phyloP scores from a whole-genome alignment of 108 stramenopile species.

The Pseudonitzschia pungens region DNA sequence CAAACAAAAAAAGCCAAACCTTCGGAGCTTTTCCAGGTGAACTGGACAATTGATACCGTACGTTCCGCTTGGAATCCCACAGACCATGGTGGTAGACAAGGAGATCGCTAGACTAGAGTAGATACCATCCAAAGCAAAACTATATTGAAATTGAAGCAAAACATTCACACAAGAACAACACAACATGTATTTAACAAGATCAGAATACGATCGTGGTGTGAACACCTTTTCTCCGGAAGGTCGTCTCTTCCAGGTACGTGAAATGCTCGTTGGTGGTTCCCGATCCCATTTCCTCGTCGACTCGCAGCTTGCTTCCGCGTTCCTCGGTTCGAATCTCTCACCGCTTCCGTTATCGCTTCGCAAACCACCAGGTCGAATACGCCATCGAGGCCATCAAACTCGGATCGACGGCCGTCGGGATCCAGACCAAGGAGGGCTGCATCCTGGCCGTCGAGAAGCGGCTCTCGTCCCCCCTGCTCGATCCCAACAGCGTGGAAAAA shows the following conservation, averaged over 20 bases:
- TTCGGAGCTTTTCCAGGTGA: too few relatives aligned
- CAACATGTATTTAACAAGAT: conserved; percentile 91
- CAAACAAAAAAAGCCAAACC: background rate
- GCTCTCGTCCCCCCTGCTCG: conserved; percentile 90
- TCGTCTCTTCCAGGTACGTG: conserved; percentile 90
- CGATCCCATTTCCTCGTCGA: too few relatives aligned
- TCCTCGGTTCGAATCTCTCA: too few relatives aligned
- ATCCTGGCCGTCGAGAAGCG: conserved; percentile 99
- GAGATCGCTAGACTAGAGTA: background rate
- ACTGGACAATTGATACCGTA: too few relatives aligned
- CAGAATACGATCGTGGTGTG: conserved; percentile 99
- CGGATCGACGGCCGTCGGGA: conserved; percentile 96
- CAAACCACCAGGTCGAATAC: conserved; percentile 97
- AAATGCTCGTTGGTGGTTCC: background rate
- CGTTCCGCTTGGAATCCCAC: background rate
- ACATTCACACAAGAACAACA: conserved; percentile 3
- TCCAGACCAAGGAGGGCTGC: conserved; percentile 93
- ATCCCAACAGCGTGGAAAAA: conserved; percentile 94
- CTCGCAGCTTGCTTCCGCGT: too few relatives aligned
- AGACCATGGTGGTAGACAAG: conserved; percentile 5
- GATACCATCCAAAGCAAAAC: background rate
- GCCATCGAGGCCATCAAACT: conserved; percentile 98
- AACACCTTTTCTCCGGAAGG: conserved; percentile 99
- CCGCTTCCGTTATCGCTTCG: too few relatives aligned
- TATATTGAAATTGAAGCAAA: background rate